These are phyloP conservation scores for Paracorniculantispora psalliotae DNA, from an alignment of 2,329 filamentous ascomycete species.

Conservation along the genomic window DNA sequence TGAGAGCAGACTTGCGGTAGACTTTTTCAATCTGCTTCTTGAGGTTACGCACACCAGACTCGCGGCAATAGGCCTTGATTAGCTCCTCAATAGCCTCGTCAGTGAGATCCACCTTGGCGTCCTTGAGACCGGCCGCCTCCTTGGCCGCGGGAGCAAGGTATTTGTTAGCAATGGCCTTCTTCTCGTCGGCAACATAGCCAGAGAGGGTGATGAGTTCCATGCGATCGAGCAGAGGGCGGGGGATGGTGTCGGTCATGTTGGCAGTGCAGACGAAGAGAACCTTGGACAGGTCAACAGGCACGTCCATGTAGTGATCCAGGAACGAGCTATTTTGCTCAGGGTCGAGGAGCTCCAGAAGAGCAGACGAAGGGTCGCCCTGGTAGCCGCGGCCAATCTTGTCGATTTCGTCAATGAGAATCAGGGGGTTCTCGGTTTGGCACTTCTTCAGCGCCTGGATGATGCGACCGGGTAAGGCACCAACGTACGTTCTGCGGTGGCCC, in stretches of 20 bases:
- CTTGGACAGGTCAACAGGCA: constrained; percentile 94
- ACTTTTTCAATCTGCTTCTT: constrained; percentile 99
- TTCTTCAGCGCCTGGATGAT: constrained; percentile 99
- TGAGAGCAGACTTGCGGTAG: constrained; percentile 92
- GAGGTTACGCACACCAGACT: constrained; percentile 92
- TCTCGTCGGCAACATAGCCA: constrained; percentile 95
- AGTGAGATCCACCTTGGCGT: constrained; percentile 82
- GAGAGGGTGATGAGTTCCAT: constrained; percentile 98
- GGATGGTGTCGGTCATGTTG: constrained; percentile 98
- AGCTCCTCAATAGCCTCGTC: constrained; percentile 89
- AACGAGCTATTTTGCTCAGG: constrained; percentile 97
- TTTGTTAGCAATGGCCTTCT: constrained; percentile 94
- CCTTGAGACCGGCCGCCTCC: constrained; percentile 82
- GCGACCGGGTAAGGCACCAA: constrained; percentile 88
- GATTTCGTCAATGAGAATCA: constrained; percentile 94
- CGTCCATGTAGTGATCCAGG: constrained; percentile 97
- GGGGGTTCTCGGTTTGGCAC: constrained; percentile 95
- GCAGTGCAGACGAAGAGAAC: constrained; percentile 98
- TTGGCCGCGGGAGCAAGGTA: constrained; percentile 94
- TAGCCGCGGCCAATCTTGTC: constrained; percentile 97
- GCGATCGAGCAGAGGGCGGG: constrained; percentile 83
- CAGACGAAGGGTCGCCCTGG: constrained; percentile 93
- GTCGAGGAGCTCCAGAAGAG: constrained; percentile 86
- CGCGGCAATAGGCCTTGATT: constrained; percentile 97
- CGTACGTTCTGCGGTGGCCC: constrained; percentile 92